A percentile compares a stretch with the other conserved stretches of the same genome.
Evolutionary conservation across 2,329 filamentous ascomycete species (phyloP).

Genomic region (Nemania abortiva): DNA sequence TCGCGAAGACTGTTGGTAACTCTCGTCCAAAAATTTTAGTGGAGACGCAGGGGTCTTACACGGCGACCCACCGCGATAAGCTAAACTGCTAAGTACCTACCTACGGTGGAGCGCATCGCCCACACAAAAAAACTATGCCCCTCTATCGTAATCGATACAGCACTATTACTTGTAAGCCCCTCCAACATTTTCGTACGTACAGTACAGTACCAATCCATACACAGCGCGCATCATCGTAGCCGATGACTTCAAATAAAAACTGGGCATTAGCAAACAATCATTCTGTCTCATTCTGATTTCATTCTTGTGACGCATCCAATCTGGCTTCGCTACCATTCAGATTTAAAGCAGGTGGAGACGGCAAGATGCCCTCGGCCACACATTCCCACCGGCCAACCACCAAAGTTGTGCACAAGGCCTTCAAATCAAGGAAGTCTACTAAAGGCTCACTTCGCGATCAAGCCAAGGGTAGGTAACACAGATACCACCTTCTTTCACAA

Average conservation of each 20-base stretch:
- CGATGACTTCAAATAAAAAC: not conserved
- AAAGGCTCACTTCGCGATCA: slow-evolving; percentile 88
- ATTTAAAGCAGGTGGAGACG: slow-evolving; percentile 84
- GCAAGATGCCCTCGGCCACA: slow-evolving; percentile 78
- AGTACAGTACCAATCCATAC: not conserved
- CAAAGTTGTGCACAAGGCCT: slow-evolving; percentile 87
- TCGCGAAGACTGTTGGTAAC: slow-evolving; percentile 5
- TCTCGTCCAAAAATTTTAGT: slow-evolving; percentile 41
- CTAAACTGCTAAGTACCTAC: too few species aligned
- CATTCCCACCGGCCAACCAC: slow-evolving; percentile 95
- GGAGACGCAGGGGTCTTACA: slow-evolving; percentile 25
- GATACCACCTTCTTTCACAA: not conserved
- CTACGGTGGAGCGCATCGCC: slow-evolving; percentile 11
- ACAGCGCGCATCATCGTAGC: not conserved
- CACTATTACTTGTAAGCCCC: slow-evolving; percentile 24
- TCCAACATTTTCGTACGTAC: slow-evolving; percentile 40
- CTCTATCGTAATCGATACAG: slow-evolving; percentile 38
- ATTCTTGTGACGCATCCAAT: slow-evolving; percentile 52
- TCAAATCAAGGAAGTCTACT: slow-evolving; percentile 91
- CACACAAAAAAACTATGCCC: slow-evolving; percentile 41
- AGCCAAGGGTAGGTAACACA: slow-evolving; percentile 76
- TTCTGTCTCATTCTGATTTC: not conserved
- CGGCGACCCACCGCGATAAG: slow-evolving; percentile 31
- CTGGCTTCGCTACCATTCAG: slow-evolving; percentile 82
- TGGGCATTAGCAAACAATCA: not conserved